A percentile compares a stretch with the other conserved stretches of the same genome.
Evolutionary conservation across 331 rosid species (phyloP).

Genomic region (Saraca asoca): DNA sequence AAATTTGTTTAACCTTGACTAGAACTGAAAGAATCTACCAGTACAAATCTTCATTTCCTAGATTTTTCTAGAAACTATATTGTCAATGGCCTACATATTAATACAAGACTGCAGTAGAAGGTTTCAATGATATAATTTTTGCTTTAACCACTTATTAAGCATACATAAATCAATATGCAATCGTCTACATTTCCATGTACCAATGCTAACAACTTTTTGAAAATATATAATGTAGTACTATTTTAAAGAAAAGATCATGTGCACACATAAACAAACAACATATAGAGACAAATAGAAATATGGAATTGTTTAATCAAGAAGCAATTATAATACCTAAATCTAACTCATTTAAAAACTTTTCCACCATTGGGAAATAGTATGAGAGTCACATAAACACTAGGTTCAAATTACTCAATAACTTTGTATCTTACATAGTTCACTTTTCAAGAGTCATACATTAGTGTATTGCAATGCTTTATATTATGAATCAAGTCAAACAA

Average conservation of each 20-base stretch:
- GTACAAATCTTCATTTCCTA: neutral
- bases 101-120: neutral
- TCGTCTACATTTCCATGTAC: neutral
- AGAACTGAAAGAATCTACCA: neutral
- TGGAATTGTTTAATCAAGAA: neutral
- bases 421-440: too few species aligned
- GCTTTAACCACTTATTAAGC: neutral
- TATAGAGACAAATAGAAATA: slow-evolving; percentile 6
- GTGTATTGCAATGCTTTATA: too few species aligned
- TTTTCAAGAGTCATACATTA: too few species aligned
- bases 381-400: slow-evolving; percentile 72
- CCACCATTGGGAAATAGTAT: slow-evolving; percentile 46
- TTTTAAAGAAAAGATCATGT: neutral
- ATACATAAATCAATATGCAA: neutral
- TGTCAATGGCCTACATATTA: neutral
- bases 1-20: too few species aligned
- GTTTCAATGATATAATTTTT: neutral
- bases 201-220: neutral
- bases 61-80: neutral
- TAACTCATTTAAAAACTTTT: slow-evolving; percentile 65
- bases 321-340: slow-evolving; percentile 63
- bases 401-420: slow-evolving; percentile 76
- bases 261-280: neutral
- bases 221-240: neutral
- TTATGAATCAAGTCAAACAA: too few species aligned